A percentile compares a stretch with the other conserved stretches of the same genome.
phyloP scores from a whole-genome alignment of 2,329 filamentous ascomycete genomes.

The Ophiostoma sp. region DNA sequence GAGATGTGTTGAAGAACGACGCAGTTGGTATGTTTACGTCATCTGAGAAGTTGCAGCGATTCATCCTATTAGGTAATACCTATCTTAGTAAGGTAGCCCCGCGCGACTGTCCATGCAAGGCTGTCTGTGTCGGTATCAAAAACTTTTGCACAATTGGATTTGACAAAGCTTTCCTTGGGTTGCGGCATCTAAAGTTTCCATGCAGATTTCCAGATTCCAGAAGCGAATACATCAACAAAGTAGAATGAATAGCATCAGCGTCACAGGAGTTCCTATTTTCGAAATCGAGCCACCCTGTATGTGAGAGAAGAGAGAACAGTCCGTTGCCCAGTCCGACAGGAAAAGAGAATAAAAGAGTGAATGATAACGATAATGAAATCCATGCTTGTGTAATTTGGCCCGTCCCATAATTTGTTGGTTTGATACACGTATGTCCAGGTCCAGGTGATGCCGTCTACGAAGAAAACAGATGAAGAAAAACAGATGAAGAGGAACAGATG shows the following conservation, averaged over 20 bases:
- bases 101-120: not conserved
- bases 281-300: not conserved
- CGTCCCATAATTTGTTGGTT: not conserved
- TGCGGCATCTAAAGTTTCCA: no score
- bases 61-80: conserved; percentile 1
- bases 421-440: not conserved
- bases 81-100: not conserved
- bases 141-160: no score
- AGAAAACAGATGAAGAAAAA: no score
- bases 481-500: no score
- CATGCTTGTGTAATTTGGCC: not conserved
- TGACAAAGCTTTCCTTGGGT: no score
- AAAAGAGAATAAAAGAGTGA: not conserved
- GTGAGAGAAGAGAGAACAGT: not conserved
- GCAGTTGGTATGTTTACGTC: not conserved
- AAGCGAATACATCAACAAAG: no score
- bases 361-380: not conserved
- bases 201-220: no score
- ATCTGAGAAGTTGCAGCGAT: not conserved
- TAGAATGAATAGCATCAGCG: no score
- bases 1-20: not conserved
- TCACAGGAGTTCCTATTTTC: no score
- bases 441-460: no score
- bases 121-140: not conserved
- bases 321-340: not conserved